phyloP scores from a whole-genome alignment of 192 early-diverging fungal genomes.

The Bifiguratus adelaidae region DNA sequence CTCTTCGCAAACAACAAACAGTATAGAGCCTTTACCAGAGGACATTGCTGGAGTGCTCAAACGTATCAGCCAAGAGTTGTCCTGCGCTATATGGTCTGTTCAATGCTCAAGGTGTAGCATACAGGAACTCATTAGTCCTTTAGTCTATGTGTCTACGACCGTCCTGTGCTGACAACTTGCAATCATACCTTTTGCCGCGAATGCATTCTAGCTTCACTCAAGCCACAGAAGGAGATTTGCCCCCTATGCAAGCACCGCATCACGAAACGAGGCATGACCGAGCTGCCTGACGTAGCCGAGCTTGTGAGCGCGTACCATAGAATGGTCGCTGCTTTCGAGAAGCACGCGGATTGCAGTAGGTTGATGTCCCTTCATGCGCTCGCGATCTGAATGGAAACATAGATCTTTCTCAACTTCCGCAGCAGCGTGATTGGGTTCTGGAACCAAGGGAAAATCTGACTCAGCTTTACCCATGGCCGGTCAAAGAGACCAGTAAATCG shows the following conservation, averaged over 20 bases:
- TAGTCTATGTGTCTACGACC: no score
- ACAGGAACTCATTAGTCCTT: no score
- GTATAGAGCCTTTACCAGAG: no score
- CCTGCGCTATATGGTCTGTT: no score
- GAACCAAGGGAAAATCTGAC: slow-evolving; percentile 17
- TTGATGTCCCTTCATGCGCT: neutral
- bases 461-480: slow-evolving; percentile 22
- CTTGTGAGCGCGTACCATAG: slow-evolving; percentile 7
- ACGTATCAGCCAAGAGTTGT: no score
- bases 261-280: slow-evolving; percentile 12
- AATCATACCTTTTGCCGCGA: slow-evolving; percentile 18
- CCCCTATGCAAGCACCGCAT: slow-evolving; percentile 18
- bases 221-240: slow-evolving; percentile 7
- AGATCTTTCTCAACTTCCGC: slow-evolving; percentile 26
- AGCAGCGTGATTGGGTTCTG: slow-evolving; percentile 6
- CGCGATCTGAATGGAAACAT: neutral
- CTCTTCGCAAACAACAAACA: no score
- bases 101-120: no score
- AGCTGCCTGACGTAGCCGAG: slow-evolving; percentile 7
- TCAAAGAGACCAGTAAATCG: slow-evolving; percentile 4
- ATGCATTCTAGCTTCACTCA: slow-evolving; percentile 15
- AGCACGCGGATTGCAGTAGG: slow-evolving; percentile 10
- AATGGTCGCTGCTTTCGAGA: slow-evolving; percentile 13
- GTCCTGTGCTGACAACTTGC: slow-evolving; percentile 14
- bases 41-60: no score